Evolutionary conservation across 2,329 filamentous ascomycete genomes (phyloP).

Genomic region (Pestalotiopsis sp.): DNA sequence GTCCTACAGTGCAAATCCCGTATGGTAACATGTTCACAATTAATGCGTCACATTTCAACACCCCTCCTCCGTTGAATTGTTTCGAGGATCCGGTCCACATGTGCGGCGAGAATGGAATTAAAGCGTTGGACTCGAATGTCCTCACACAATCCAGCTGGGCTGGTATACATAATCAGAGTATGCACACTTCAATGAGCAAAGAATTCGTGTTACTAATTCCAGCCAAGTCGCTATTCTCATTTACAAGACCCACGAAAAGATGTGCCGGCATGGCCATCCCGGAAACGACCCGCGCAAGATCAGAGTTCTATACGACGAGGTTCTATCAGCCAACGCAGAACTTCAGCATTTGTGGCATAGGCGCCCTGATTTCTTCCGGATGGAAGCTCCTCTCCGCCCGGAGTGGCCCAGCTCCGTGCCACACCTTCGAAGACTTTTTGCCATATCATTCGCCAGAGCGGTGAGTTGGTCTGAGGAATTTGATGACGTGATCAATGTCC

Average conservation of each 20-base stretch:
- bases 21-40: constrained; percentile 7
- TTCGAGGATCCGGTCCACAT: not conserved
- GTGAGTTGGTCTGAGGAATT: not conserved
- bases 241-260: constrained; percentile 1
- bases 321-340: not conserved
- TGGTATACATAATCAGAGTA: constrained; percentile 8
- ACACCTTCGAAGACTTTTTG: constrained; percentile 1
- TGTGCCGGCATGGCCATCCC: not conserved
- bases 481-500: not conserved
- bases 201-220: not conserved
- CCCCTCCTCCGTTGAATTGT: constrained; percentile 4
- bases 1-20: not conserved
- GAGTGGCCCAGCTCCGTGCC: constrained; percentile 5
- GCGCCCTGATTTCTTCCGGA: constrained; percentile 1
- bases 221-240: not conserved
- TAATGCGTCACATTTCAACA: not conserved
- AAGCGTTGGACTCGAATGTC: constrained; percentile 1
- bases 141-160: constrained; percentile 7
- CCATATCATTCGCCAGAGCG: constrained; percentile 4
- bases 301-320: not conserved
- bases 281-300: not conserved
- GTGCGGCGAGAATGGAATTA: constrained; percentile 1
- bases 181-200: not conserved
- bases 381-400: constrained; percentile 1
- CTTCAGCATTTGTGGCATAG: constrained; percentile 7